phyloP scores from a whole-genome alignment of 1,284 basidiomycete species.

The Waitea zeae region DNA sequence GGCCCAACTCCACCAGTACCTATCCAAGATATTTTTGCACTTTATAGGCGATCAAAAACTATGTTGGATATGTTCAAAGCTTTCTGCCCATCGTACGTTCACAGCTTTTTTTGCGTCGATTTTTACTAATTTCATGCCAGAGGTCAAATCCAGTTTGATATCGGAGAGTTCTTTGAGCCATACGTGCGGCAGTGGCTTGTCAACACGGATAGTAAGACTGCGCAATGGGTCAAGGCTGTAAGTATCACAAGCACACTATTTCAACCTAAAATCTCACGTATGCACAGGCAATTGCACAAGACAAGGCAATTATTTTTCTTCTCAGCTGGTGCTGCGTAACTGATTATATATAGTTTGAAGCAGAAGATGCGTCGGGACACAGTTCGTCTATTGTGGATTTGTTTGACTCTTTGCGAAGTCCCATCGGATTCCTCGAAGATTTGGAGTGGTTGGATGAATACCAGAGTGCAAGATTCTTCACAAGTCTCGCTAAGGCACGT shows the following conservation, averaged over 20 bases:
- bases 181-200: slow-evolving; percentile 83
- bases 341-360: slow-evolving; percentile 48
- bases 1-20: slow-evolving; percentile 63
- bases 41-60: slow-evolving; percentile 65
- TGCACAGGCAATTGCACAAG: slow-evolving; percentile 63
- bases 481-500: slow-evolving; percentile 63
- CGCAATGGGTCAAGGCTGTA: slow-evolving; percentile 87
- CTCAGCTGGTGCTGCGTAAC: slow-evolving; percentile 3
- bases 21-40: slow-evolving; percentile 76
- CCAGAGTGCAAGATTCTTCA: slow-evolving; percentile 83
- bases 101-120: not conserved
- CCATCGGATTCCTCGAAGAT: slow-evolving; percentile 76
- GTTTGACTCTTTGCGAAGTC: slow-evolving; percentile 86
- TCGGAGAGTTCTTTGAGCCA: slow-evolving; percentile 69
- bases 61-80: slow-evolving; percentile 66
- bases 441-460: slow-evolving; percentile 87
- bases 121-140: slow-evolving; percentile 15
- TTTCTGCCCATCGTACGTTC: slow-evolving; percentile 59
- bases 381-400: slow-evolving; percentile 94
- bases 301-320: slow-evolving; percentile 40
- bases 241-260: slow-evolving; percentile 15
- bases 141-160: slow-evolving; percentile 42
- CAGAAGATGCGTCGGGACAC: slow-evolving; percentile 71
- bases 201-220: slow-evolving; percentile 83
- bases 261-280: not conserved